Conservation (phyloP, 2,329 filamentous ascomycete genomes). For the Diplodia seriata region DNA sequence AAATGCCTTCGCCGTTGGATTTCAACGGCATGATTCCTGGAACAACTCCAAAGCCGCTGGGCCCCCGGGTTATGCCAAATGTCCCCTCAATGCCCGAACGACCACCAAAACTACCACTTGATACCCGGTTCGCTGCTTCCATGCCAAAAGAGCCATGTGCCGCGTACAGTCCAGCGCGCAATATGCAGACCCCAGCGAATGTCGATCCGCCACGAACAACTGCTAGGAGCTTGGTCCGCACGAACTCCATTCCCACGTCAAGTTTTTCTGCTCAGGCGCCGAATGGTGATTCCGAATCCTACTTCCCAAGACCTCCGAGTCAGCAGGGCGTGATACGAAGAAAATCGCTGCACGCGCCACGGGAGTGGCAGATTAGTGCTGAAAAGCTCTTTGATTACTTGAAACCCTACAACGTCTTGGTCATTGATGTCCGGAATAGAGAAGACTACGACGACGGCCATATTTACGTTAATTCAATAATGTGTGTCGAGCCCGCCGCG, state of each 20-base stretch:
- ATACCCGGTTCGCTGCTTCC: conserved; percentile 60
- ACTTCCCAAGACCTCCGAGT: conserved; percentile 46
- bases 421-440: conserved; percentile 85
- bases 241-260: conserved; percentile 59
- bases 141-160: conserved; percentile 76
- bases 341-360: conserved; percentile 60
- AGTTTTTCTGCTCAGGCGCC: conserved; percentile 48
- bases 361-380: conserved; percentile 68
- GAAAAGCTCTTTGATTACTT: conserved; percentile 76
- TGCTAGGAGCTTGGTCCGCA: conserved; percentile 68
- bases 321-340: conserved; percentile 38
- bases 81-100: conserved; percentile 41
- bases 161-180: conserved; percentile 79
- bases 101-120: conserved; percentile 57
- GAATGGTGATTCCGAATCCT: conserved; percentile 48
- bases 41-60: conserved; percentile 8
- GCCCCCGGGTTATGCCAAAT: conserved; percentile 53
- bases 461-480: conserved; percentile 80
- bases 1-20: conserved; percentile 53
- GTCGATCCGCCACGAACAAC: conserved; percentile 71
- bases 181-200: conserved; percentile 69
- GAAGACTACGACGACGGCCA: conserved; percentile 87
- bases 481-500: conserved; percentile 88
- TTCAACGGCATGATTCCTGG: conserved; percentile 39
- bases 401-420: conserved; percentile 69